A percentile compares a stretch with the other conserved stretches of the same genome.
Conservation (phyloP, 352 stramenopile species). For the Phytophthora aleatoria region DNA sequence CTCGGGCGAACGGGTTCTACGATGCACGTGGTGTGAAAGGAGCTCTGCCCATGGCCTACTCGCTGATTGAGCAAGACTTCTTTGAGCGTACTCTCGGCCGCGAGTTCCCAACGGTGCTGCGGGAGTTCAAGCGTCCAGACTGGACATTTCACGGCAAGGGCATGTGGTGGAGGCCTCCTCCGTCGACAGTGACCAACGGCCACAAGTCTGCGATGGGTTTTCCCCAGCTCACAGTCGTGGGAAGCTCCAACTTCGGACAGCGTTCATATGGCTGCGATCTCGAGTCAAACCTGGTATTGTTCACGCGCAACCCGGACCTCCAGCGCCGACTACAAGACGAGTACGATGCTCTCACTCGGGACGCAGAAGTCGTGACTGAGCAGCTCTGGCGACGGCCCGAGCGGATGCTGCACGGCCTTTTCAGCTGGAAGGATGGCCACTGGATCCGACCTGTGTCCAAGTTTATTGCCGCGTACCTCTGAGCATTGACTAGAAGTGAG, state of each 20-base stretch:
- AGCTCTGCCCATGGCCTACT: slow-evolving; percentile 83
- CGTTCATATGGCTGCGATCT: slow-evolving; percentile 79
- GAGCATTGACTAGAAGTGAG: slow-evolving; percentile 6
- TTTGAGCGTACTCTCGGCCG: slow-evolving; percentile 54
- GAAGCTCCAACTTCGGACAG: slow-evolving; percentile 82
- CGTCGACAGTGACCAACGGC: slow-evolving; percentile 5
- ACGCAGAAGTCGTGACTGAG: slow-evolving; percentile 64
- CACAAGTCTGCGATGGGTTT: slow-evolving; percentile 9
- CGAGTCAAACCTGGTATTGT: slow-evolving; percentile 76
- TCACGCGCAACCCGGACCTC: slow-evolving; percentile 56
- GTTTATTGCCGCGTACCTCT: slow-evolving; percentile 67
- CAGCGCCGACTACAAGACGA: slow-evolving; percentile 54
- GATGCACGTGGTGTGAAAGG: slow-evolving; percentile 70
- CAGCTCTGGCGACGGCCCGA: slow-evolving; percentile 67
- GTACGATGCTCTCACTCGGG: slow-evolving; percentile 50
- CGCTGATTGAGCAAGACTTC: slow-evolving; percentile 82
- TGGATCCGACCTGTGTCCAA: slow-evolving; percentile 79
- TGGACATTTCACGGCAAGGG: slow-evolving; percentile 89
- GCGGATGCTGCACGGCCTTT: slow-evolving; percentile 55
- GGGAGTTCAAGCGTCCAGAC: slow-evolving; percentile 64
- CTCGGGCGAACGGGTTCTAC: slow-evolving; percentile 78
- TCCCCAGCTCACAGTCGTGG: slow-evolving; percentile 62
- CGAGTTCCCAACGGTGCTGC: slow-evolving; percentile 49
- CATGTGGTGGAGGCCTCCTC: slow-evolving; percentile 72
- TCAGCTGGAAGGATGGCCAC: slow-evolving; percentile 76